Base-by-base conservation (phyloP, 768 basidiomycete genomes). In the Collybia mongolica region DNA sequence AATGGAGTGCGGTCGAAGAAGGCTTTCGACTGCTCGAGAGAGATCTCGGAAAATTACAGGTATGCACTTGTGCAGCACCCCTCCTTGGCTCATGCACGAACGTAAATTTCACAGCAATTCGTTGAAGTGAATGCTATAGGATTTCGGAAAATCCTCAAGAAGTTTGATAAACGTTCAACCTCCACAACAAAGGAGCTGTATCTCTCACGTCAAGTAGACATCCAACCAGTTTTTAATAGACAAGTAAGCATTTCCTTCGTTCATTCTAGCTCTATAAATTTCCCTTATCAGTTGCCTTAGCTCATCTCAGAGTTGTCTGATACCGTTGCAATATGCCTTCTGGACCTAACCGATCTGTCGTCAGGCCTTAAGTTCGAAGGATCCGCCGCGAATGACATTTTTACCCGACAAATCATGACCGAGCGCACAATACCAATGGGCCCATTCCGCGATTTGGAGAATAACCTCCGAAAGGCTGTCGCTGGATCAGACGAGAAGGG, bases 141-240 rank as follows among this genome's bases (percentile, higher is more conserved):
- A 3, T 98, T 98, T 66, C 83, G 95, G 39, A 98, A 98, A 67
- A 98, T 98, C 42, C 70, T 98, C 54, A 98, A 99, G 65, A 99
- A 99, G 66, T 99, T 93, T 80, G 97, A 98, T 70, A 99, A 98
- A 70, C 82, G 93, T 41, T 93, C 93, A 32, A 97, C 86, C 38
- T 93, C 91, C 1, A 84, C 87, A 18, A 98, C 91, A n/a, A 98
- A 94, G 64, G 97, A 99, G 62, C 78, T 98, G 4, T 98, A 98
- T 68, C 82, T 99, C 17, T 83, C 91, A 40, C 84, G 97, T 24
- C 97, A 98, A 65, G 95, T 99, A 2, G 97, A 99, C 57, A 90
- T 98, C n/a, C 97, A 98, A 60, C 97, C 95, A 0, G 93, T 95
- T 38, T 98, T 98, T 71, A 95, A 98, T 63, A 77, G 95, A 70